These are phyloP conservation scores for Candida sphagnicola DNA, from an alignment of 805 yeast genomes.

Conservation along the genomic window DNA sequence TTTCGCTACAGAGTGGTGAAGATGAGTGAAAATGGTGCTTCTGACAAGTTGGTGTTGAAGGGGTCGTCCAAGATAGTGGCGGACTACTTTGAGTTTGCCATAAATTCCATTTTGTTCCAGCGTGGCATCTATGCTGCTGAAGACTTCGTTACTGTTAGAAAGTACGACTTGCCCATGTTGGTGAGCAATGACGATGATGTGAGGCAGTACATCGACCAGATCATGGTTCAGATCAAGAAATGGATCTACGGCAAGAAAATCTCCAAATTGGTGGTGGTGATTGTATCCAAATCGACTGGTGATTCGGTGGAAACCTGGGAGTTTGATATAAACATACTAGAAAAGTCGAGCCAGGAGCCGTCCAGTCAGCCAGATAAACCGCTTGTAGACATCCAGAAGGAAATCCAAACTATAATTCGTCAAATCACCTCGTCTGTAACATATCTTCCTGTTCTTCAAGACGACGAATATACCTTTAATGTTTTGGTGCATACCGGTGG, in stretches of 20 bases:
- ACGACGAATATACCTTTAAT: slow-evolving; percentile 67
- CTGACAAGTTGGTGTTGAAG: slow-evolving; percentile 52
- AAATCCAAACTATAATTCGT: slow-evolving; percentile 81
- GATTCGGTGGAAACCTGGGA: slow-evolving; percentile 86
- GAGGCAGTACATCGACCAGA: slow-evolving; percentile 58
- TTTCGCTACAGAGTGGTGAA: too few species aligned
- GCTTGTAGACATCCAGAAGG: slow-evolving; percentile 46
- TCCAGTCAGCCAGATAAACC: slow-evolving; percentile 35
- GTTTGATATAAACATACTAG: slow-evolving; percentile 54
- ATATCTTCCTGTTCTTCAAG: slow-evolving; percentile 71
- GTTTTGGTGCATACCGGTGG: slow-evolving; percentile 81
- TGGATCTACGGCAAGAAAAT: slow-evolving; percentile 76
- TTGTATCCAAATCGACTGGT: slow-evolving; percentile 62
- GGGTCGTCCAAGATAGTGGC: slow-evolving; percentile 79
- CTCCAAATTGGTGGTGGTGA: slow-evolving; percentile 64
- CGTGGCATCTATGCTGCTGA: slow-evolving; percentile 87
- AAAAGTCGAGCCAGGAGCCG: slow-evolving; percentile 1
- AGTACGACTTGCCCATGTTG: slow-evolving; percentile 74
- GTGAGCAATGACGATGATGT: slow-evolving; percentile 75
- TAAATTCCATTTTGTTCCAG: slow-evolving; percentile 80
- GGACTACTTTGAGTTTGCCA: slow-evolving; percentile 80
- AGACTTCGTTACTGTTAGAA: slow-evolving; percentile 72
- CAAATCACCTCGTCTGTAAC: slow-evolving; percentile 88
- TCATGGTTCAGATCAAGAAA: slow-evolving; percentile 60
- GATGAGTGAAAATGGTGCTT: neutral